Conservation (phyloP, 768 basidiomycete genomes). For the Boletus pseudo-olivaceus region DNA sequence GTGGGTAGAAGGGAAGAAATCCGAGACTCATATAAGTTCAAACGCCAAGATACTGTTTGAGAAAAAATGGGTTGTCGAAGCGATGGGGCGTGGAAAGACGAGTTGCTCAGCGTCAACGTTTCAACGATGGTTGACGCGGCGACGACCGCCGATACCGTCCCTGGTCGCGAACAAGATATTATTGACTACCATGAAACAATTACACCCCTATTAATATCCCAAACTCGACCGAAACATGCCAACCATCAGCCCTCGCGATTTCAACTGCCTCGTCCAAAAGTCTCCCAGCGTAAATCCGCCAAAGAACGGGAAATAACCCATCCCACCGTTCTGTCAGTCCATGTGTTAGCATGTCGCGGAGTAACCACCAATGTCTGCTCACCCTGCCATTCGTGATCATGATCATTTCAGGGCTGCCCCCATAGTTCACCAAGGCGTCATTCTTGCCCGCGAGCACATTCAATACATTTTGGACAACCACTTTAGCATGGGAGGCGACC, state of each 20-base stretch:
- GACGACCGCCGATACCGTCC: background rate
- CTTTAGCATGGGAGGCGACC: conserved; percentile 37
- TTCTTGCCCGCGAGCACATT: conserved; percentile 37
- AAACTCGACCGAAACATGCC: conserved; percentile 26
- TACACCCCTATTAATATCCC: conserved; percentile 20
- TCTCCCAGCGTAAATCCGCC: conserved; percentile 46
- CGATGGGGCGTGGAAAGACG: conserved; percentile 12
- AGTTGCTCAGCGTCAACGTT: background rate
- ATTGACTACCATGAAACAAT: conserved; percentile 16
- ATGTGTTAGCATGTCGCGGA: conserved; percentile 1
- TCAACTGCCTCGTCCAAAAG: conserved; percentile 40
- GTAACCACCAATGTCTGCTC: conserved; percentile 6
- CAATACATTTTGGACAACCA: conserved; percentile 50
- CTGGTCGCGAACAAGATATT: conserved; percentile 4
- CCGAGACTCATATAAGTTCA: conserved; percentile 5
- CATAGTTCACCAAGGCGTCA: conserved; percentile 39
- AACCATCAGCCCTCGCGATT: conserved; percentile 35
- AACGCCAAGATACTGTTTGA: background rate
- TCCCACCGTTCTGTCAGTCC: conserved; percentile 37
- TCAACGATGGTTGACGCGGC: background rate
- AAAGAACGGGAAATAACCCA: conserved; percentile 37
- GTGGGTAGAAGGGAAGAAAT: conserved; percentile 14
- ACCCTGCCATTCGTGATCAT: conserved; percentile 56
- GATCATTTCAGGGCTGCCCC: conserved; percentile 50
- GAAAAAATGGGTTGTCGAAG: background rate